Evolutionary conservation across 176 grass and related monocot species (phyloP), one percentile per base, ranked within the genome.

Genomic region (barley (Hordeum vulgare)): DNA sequence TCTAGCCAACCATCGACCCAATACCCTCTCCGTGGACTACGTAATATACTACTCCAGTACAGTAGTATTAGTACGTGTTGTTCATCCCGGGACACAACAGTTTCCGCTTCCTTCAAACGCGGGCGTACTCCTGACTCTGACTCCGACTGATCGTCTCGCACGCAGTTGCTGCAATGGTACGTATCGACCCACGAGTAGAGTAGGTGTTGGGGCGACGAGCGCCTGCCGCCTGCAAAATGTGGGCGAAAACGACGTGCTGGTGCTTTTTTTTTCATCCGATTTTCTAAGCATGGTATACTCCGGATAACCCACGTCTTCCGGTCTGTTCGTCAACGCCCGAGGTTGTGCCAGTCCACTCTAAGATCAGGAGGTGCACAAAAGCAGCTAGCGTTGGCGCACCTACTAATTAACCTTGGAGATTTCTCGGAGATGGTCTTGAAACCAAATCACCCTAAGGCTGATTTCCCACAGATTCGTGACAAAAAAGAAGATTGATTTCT

Each of bases 151-250:
- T 31, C 29, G 29, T 2, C 29, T 21, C 18, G 49, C 47, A 26
- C 39, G 60, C 27, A 28, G n/a, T 68, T 31, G 61, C 61, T 61
- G 70, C 58, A 18, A 11, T 13, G 11, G 24, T 42, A 18, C 62
- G 62, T 25, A 61, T 34, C 49, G 6, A 21, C 9, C 39, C 39
- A 41, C 9, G 39, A 34, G 4, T 61, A 26, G 10, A 61, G 25
- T 4, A 2, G 11, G 10, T 27, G 56, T 58, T 73, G 63, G n/a
- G n/a, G n/a, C n/a, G n/a, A n/a, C n/a, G n/a, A n/a, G n/a, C n/a
- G n/a, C n/a, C n/a, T n/a, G n/a, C n/a, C 7, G 25, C 42, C 75
- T 72, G 64, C 17, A 51, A 88, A 82, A 83, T 71, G 73, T 61
- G 76, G 37, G 71, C 61, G 53, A 56, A 82, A 71, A 33, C 6